Base-by-base conservation (phyloP, 2,329 filamentous ascomycete species). In the Pseudogymnoascus destructans region DNA sequence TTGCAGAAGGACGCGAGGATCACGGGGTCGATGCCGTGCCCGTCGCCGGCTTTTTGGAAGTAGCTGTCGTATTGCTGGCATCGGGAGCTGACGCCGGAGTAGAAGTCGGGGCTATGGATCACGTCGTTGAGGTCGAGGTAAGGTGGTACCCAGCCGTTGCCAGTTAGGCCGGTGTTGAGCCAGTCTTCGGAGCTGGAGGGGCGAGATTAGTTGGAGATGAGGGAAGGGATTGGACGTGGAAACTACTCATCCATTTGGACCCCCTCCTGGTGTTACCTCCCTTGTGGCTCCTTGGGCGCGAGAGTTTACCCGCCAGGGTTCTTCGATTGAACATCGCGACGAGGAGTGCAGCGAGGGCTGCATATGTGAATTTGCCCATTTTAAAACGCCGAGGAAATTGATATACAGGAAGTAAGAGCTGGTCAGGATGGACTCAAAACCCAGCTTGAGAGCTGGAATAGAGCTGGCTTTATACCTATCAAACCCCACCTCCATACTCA, bases 1-100 rank as follows among this genome's bases (percentile, higher is more conserved):
- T 70, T 69, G 66, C 70, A 72, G 15, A 65, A 69, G 5, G 68
- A 70, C 61, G 70, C 70, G 1, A 71, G 64, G 49, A 71, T 65
- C 15, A 68, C 70, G 3, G 68, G 68, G 56, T 70, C 66, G 54
- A 71, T 66, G 59, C 63, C 61, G 64, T 70, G 69, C 57, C 68
- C 66, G 8, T 62, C 58, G 13, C 65, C 68, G 68, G 25, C 65
- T 46, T 56, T 63, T 56, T 68, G 66, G 64, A 72, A 72, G 61
- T 68, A 67, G 15, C 59, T 19, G 63, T 72, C 68, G 61, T 71
- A 71, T 61, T 71, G 64, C 30, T 61, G 15, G 63, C 68, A 69
- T 19, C 35, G 21, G 3, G 60, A 38, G 55, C 68, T 67, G 6
- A 64, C 63, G 25, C 63, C 61, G 11, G 60, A 58, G 62, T 69